A percentile compares a stretch with the other conserved stretches of the same genome.
These are phyloP conservation scores for Penicillium diatomitis DNA, from an alignment of 495 filamentous ascomycete genomes.

Conservation along the genomic window DNA sequence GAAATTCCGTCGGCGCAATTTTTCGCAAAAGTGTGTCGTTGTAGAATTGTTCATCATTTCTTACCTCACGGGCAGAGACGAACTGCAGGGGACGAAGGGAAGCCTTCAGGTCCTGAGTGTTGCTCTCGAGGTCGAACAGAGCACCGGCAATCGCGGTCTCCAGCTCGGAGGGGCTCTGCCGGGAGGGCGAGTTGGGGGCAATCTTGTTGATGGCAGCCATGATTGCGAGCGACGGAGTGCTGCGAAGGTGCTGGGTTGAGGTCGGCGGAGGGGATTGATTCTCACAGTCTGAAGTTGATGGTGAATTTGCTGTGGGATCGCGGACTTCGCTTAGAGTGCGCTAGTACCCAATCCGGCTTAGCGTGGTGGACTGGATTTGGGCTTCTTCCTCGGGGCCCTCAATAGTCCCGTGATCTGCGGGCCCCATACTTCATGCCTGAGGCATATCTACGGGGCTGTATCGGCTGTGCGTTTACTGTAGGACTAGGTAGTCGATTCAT, in stretches of 20 bases:
- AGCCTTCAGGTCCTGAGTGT: slow-evolving; percentile 90
- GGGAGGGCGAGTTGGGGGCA: slow-evolving; percentile 87
- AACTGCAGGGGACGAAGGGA: slow-evolving; percentile 94
- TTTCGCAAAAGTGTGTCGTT: slow-evolving; percentile 4
- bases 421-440: not conserved
- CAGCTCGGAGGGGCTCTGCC: slow-evolving; percentile 86
- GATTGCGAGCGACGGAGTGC: slow-evolving; percentile 37
- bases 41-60: slow-evolving; percentile 30
- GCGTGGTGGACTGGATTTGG: slow-evolving; percentile 13
- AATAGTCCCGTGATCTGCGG: slow-evolving; percentile 22
- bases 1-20: slow-evolving; percentile 12
- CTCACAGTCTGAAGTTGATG: slow-evolving; percentile 24
- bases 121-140: slow-evolving; percentile 95
- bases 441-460: slow-evolving; percentile 4
- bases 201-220: slow-evolving; percentile 91
- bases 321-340: slow-evolving; percentile 34
- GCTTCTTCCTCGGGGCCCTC: slow-evolving; percentile 13
- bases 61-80: slow-evolving; percentile 95
- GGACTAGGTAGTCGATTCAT: no score
- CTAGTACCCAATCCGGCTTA: slow-evolving; percentile 21
- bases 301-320: slow-evolving; percentile 37
- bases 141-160: slow-evolving; percentile 90
- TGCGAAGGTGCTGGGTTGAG: slow-evolving; percentile 31
- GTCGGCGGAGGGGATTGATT: slow-evolving; percentile 27
- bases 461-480: no score